Percentiles rank a stretch among this genome's conserved stretches.
Evolutionary conservation across 2,329 filamentous ascomycete species (phyloP).

Genomic region (Epichloe brachyelytri): DNA sequence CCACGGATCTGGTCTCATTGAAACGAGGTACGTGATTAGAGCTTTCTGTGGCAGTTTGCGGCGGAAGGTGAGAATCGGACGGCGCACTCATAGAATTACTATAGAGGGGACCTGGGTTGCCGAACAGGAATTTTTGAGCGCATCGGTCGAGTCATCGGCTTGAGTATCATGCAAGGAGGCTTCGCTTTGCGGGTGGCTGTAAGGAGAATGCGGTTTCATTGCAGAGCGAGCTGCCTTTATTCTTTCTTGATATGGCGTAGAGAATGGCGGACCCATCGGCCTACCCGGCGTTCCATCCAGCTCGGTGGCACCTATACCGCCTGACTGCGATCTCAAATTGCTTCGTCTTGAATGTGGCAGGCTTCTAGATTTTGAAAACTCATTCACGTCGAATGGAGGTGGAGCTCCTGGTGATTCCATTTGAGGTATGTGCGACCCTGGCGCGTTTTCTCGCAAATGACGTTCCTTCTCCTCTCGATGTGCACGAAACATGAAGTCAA

Average conservation of each 20-base stretch:
- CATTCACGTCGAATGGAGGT: constrained; percentile 9
- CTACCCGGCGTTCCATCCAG: constrained; percentile 46
- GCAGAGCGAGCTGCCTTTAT: constrained; percentile 40
- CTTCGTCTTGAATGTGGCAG: constrained; percentile 15
- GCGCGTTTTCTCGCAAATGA: constrained; percentile 27
- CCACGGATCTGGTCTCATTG: neutral
- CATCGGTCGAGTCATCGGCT: constrained; percentile 28
- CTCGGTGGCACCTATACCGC: constrained; percentile 32
- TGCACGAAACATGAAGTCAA: constrained; percentile 84
- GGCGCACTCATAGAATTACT: neutral
- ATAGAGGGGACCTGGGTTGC: constrained; percentile 18
- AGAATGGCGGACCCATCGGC: constrained; percentile 52
- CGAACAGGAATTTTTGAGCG: constrained; percentile 45
- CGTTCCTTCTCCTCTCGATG: constrained; percentile 66
- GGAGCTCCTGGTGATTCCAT: neutral
- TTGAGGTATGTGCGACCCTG: constrained; percentile 18
- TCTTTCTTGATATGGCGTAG: constrained; percentile 50
- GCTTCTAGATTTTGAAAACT: constrained; percentile 11
- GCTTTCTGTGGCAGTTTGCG: neutral
- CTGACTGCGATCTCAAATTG: constrained; percentile 11
- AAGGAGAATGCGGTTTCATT: constrained; percentile 9
- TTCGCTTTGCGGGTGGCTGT: neutral
- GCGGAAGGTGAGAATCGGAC: neutral
- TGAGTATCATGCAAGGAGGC: neutral
- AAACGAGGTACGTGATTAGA: neutral